A percentile compares a stretch with the other conserved stretches of the same genome.
Conservation (phyloP, 106 monocot species). For the Phalaenopsis aphrodite region DNA sequence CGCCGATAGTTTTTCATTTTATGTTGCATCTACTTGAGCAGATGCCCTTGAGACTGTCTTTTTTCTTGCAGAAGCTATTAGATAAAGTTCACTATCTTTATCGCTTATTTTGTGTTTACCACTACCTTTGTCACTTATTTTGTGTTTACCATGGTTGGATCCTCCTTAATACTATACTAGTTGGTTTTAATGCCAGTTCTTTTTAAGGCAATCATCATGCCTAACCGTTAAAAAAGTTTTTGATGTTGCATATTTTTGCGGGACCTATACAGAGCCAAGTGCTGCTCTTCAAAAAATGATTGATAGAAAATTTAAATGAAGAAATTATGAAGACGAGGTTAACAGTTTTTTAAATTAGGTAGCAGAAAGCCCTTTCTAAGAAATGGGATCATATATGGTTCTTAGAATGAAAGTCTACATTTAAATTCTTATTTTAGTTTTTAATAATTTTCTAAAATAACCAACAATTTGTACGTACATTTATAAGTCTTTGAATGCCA, state of each 20-base stretch:
- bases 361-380: too few relatives aligned
- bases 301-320: not conserved
- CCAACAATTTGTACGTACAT: not conserved
- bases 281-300: not conserved
- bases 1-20: not conserved
- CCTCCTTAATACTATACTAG: not conserved
- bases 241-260: not conserved
- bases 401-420: not conserved
- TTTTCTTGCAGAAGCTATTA: not conserved
- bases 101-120: not conserved
- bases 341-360: not conserved
- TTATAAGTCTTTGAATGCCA: not conserved
- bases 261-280: not conserved
- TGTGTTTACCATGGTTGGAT: not conserved
- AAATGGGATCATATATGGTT: not conserved
- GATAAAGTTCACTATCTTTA: not conserved
- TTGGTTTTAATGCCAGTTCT: not conserved
- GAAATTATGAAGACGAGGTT: not conserved
- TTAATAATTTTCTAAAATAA: not conserved
- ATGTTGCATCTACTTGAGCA: not conserved
- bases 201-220: not conserved
- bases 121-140: not conserved
- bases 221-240: not conserved
- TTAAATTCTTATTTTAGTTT: not conserved
- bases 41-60: not conserved